phyloP scores from a whole-genome alignment of 106 monocot species.

The Dioscorea zingiberensis region DNA sequence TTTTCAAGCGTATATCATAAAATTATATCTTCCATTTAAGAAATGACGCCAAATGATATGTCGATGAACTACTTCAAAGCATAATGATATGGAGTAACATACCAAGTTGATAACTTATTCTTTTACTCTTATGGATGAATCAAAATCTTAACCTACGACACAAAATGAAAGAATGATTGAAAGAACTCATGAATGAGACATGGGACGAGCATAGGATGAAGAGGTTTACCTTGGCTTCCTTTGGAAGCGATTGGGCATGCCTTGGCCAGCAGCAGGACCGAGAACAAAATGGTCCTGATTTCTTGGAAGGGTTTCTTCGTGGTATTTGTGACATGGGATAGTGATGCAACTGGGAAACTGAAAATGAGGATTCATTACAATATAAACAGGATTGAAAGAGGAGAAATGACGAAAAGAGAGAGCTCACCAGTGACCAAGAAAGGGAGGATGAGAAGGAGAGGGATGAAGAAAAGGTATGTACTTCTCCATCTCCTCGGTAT shows the following conservation, averaged over 20 bases:
- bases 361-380: conserved; percentile 1
- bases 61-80: too few species aligned
- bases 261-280: conserved; percentile 76
- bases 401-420: neutral
- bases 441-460: conserved; percentile 47
- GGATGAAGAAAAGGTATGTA: conserved; percentile 29
- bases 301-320: conserved; percentile 16
- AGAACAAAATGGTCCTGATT: conserved; percentile 60
- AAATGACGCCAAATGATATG: too few species aligned
- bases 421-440: conserved; percentile 46
- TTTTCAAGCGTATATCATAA: too few species aligned
- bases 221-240: conserved; percentile 54
- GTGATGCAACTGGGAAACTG: conserved; percentile 59
- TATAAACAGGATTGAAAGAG: neutral
- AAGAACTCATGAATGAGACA: neutral
- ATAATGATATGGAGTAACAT: too few species aligned
- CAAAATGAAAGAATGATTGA: neutral
- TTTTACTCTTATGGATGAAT: neutral
- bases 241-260: conserved; percentile 75
- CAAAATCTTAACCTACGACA: neutral
- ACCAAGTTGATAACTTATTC: neutral
- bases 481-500: conserved; percentile 26
- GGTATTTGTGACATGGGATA: conserved; percentile 8
- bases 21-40: too few species aligned
- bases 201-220: neutral